Base-by-base conservation (phyloP, 768 basidiomycete species). In the Lactarius pseudohatsudake region DNA sequence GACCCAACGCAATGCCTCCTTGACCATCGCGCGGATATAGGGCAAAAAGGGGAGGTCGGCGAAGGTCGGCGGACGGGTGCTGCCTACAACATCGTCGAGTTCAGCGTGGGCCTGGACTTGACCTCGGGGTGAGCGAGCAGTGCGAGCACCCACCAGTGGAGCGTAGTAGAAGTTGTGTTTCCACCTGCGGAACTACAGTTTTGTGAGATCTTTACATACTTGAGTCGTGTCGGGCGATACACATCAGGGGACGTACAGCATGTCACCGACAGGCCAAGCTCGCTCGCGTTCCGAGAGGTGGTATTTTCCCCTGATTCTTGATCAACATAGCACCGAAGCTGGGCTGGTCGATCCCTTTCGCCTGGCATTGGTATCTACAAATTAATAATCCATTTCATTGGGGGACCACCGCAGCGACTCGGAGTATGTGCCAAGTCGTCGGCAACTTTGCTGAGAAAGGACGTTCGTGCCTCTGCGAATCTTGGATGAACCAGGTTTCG, bases 221-320 rank as follows among this genome's bases (percentile, higher is more conserved):
- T 2, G 28, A 2, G 28, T 1, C 28, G 2, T 28, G 28, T 28
- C 2, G 28, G 1, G 28, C 28, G 28, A 28, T 28, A 28, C 28
- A 1, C n/a, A n/a, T 28, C 28, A 28, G 28, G 18, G 53, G 38
- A 61, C 68, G 30, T 36, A 69, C 68, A 63, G 55, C 61, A 69
- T 66, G 18, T 26, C 45, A 3, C 65, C 68, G 2, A 62, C 62
- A 6, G 63, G 55, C 68, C 68, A 69, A 5, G 65, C 68, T 15
- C 34, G 26, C 53, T 69, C 65, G 13, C 56, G 36, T 3, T 53
- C 56, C 4, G 65, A 67, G 20, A 69, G 61, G 3, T n/a, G 55
- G 13, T 40, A n/a, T 34, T 62, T 55, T 1, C n/a, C n/a, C 20
- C 32, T 63, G 50, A n/a, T 43, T 47, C 28, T 63, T 41, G 3